Conservation (phyloP, 352 stramenopile genomes). For the Blastocystis sp. region DNA sequence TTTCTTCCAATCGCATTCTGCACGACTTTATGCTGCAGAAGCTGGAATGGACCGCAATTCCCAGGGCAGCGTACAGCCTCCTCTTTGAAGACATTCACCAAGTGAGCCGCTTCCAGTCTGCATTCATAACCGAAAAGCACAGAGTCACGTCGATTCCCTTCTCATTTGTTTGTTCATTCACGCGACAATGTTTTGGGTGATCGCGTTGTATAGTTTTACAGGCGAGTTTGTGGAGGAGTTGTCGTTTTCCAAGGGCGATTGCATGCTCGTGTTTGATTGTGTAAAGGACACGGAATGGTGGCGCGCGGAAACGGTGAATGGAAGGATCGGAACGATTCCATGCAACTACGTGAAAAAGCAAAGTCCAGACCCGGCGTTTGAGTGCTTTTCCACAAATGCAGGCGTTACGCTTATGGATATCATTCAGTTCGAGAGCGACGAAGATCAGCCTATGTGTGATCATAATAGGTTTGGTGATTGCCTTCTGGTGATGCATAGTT, state of each 20-base stretch:
- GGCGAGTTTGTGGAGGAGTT: neutral
- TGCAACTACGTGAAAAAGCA: neutral
- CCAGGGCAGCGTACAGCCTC: neutral
- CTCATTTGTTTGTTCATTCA: constrained; percentile 1
- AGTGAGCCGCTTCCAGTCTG: constrained; percentile 3
- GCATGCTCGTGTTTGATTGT: neutral
- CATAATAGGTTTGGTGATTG: neutral
- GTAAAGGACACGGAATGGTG: neutral
- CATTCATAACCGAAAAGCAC: neutral
- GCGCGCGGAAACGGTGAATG: neutral
- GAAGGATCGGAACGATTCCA: neutral
- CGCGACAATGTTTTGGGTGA: neutral
- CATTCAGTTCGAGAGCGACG: neutral
- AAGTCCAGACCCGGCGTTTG: neutral
- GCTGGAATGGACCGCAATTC: constrained; percentile 1
- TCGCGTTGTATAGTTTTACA: neutral
- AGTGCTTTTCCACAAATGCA: neutral
- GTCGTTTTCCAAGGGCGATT: neutral
- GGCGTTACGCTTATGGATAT: neutral
- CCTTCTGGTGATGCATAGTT: neutral
- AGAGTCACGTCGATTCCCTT: constrained; percentile 25
- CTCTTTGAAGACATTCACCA: constrained; percentile 50
- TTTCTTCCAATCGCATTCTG: neutral
- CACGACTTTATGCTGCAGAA: constrained; percentile 57
- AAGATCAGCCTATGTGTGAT: neutral